phyloP scores from a whole-genome alignment of 2,329 filamentous ascomycete species.

The Rutstroemia sp. region DNA sequence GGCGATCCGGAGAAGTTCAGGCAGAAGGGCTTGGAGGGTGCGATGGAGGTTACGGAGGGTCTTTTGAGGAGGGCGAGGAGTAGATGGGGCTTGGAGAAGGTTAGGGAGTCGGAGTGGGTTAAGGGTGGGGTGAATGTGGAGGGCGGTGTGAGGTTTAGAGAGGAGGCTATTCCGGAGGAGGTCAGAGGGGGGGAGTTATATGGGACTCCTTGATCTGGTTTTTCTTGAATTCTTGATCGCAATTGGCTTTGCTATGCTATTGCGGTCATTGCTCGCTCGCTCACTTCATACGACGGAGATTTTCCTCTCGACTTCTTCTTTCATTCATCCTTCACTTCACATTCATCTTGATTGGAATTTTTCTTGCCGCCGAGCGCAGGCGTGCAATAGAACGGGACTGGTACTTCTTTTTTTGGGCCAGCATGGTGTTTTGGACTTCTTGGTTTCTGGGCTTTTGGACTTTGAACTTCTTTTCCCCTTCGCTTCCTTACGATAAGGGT shows the following conservation, averaged over 20 bases:
- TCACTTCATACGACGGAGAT: too few species aligned
- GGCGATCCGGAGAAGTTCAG: constrained; percentile 52
- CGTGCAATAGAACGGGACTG: too few species aligned
- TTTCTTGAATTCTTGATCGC: not conserved
- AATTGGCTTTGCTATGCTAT: not conserved
- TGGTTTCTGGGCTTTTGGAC: too few species aligned
- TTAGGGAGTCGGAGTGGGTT: constrained; percentile 71
- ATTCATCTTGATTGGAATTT: too few species aligned
- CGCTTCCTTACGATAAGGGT: too few species aligned
- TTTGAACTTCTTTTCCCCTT: too few species aligned
- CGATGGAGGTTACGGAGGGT: constrained; percentile 74
- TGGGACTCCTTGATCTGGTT: not conserved
- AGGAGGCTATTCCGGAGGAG: constrained; percentile 36
- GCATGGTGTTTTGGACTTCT: too few species aligned
- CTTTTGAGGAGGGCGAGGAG: constrained; percentile 75
- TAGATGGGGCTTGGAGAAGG: constrained; percentile 67
- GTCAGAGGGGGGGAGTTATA: constrained; percentile 1
- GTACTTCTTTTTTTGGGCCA: too few species aligned
- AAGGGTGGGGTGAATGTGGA: constrained; percentile 62
- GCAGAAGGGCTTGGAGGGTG: constrained; percentile 61
- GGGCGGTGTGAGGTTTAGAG: constrained; percentile 50
- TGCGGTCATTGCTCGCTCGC: not conserved
- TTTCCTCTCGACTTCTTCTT: too few species aligned
- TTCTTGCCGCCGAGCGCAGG: too few species aligned
- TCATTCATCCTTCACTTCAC: too few species aligned